A percentile compares a stretch with the other conserved stretches of the same genome.
phyloP scores from a whole-genome alignment of 495 filamentous ascomycete genomes.

The Penicillium atrosanguineum region DNA sequence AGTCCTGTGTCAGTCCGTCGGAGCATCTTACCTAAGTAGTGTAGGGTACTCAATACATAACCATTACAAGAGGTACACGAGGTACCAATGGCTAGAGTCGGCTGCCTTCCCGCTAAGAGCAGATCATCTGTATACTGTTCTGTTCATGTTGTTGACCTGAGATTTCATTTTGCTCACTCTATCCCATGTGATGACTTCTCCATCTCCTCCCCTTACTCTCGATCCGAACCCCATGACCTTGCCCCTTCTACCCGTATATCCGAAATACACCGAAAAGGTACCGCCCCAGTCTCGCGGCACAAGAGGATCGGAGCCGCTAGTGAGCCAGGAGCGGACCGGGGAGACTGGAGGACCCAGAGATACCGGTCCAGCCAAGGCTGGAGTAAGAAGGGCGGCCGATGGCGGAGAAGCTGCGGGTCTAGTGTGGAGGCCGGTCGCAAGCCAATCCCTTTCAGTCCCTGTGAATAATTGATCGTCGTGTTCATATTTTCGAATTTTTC shows the following conservation, averaged over 20 bases:
- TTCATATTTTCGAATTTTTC: neutral
- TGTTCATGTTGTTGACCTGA: too few relatives aligned
- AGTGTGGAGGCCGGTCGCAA: constrained; percentile 16
- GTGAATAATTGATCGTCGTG: constrained; percentile 4
- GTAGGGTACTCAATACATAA: neutral
- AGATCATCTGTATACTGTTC: too few relatives aligned
- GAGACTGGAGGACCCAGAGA: neutral
- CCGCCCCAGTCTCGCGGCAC: constrained; percentile 1
- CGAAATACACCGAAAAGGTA: constrained; percentile 17
- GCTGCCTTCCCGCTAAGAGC: constrained; percentile 1
- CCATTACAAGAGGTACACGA: too few relatives aligned
- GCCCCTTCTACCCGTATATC: neutral
- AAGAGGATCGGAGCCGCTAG: constrained; percentile 14
- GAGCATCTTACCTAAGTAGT: neutral
- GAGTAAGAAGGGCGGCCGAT: constrained; percentile 11
- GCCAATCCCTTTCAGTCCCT: constrained; percentile 6
- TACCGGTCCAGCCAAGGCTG: constrained; percentile 7
- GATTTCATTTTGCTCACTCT: too few relatives aligned
- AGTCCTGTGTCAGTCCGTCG: neutral
- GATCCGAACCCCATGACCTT: too few relatives aligned
- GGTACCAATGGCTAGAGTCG: neutral
- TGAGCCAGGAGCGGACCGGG: constrained; percentile 2
- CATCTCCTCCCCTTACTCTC: neutral
- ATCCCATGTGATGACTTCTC: neutral
- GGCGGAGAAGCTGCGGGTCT: constrained; percentile 19